These are phyloP conservation scores for Phoma sp. DNA, from an alignment of 2,329 filamentous ascomycete species.

Conservation along the genomic window DNA sequence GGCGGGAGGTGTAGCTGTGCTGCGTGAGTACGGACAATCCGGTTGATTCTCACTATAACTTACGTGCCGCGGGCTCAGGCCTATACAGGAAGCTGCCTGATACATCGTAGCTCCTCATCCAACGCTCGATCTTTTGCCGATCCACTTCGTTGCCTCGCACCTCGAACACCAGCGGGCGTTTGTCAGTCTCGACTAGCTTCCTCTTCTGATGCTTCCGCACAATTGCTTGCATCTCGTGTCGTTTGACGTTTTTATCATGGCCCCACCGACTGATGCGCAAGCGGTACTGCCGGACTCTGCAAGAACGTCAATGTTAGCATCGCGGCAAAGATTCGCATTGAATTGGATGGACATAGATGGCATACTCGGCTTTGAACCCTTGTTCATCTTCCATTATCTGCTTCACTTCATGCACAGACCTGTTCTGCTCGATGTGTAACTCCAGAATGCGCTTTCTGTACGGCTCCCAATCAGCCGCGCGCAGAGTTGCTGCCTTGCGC, in stretches of 20 bases:
- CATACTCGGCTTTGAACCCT: too few species aligned
- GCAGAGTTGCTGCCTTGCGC: constrained; percentile 27
- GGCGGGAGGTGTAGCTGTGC: constrained; percentile 25
- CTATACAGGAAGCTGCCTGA: constrained; percentile 21
- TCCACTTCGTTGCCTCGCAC: constrained; percentile 24
- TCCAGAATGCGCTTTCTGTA: constrained; percentile 24
- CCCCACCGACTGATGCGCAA: too few species aligned
- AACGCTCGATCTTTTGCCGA: constrained; percentile 28
- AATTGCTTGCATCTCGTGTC: constrained; percentile 14
- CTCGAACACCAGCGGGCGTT: constrained; percentile 18
- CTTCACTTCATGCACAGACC: too few species aligned
- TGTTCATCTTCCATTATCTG: too few species aligned
- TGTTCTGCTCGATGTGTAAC: constrained; percentile 17
- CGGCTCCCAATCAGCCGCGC: constrained; percentile 26
- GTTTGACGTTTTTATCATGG: too few species aligned
- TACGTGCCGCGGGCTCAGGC: constrained; percentile 23
- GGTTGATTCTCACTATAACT: too few species aligned
- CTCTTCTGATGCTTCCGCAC: constrained; percentile 27
- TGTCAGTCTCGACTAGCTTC: constrained; percentile 24
- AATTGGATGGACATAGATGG: too few species aligned
- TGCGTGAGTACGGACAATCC: constrained; percentile 12
- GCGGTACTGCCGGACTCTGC: too few species aligned
- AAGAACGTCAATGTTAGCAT: too few species aligned
- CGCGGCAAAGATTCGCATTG: too few species aligned
- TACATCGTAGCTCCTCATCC: constrained; percentile 27